Conservation (phyloP, 1,139 yeast genomes). For the Taphrina communis region DNA sequence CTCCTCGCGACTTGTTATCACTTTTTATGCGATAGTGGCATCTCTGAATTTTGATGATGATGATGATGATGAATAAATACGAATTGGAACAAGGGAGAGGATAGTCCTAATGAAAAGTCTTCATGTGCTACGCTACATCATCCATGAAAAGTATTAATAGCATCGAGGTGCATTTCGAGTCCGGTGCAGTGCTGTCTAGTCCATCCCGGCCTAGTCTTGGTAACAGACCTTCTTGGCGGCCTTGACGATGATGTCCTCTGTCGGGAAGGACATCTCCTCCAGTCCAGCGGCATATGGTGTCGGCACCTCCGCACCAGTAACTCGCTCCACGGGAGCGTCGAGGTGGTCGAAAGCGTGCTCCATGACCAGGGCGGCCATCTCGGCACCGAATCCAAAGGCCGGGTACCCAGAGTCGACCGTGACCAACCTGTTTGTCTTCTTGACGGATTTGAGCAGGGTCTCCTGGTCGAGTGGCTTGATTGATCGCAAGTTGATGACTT, state of each 20-base stretch:
- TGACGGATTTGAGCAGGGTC: conserved; percentile 82
- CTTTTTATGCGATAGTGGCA: no score
- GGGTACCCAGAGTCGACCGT: conserved; percentile 99
- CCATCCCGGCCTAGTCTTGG: conserved; percentile 16
- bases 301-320: conserved; percentile 99
- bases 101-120: no score
- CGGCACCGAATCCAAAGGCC: conserved; percentile 97
- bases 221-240: conserved; percentile 47
- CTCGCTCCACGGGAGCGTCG: conserved; percentile 98
- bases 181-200: no score
- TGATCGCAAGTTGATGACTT: conserved; percentile 93
- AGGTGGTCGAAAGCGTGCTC: conserved; percentile 98
- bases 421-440: conserved; percentile 95
- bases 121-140: no score
- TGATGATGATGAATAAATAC: no score
- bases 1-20: no score
- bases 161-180: no score
- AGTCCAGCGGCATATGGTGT: conserved; percentile 97
- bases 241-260: conserved; percentile 82
- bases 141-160: no score
- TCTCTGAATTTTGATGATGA: no score
- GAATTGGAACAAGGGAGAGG: no score
- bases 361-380: conserved; percentile 96
- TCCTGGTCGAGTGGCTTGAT: conserved; percentile 95
- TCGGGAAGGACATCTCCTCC: conserved; percentile 99